Evolutionary conservation across 2,329 filamentous ascomycete genomes (phyloP), one percentile per base, ranked within the genome.

Genomic region (Hymenoscyphus scutula): DNA sequence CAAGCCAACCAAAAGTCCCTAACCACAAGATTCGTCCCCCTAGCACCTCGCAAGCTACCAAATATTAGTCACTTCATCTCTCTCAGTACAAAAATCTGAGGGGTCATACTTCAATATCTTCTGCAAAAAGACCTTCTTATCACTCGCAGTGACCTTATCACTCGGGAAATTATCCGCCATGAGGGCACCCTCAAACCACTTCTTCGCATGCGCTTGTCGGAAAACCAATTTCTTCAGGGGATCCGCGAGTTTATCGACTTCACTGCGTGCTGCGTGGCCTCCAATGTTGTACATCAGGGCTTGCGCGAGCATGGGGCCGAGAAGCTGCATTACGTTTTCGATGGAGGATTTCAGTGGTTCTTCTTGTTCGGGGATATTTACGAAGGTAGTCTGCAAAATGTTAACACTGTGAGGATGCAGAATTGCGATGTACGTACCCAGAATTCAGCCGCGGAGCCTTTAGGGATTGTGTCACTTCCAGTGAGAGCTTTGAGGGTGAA

Each of bases 1-100:
- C 87, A 88, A 1, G 82, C 80, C n/a, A 90, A 76, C 86, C 88
- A 92, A 71, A 92, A 92, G 32, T 90, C 87, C 63, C 84, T 82
- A 2, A 91, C 84, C 0, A 90, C 80, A 60, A 86, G 82, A 66
- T 88, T 90, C 2, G 89, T 91, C 57, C 81, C 77, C 65, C 83
- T 81, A 1, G 83, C 79, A 7, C 89, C 89, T 45, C 89, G 80
- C 37, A 91, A 77, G 71, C 85, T 88, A 62, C 1, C 23, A 48
- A 13, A 23, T 4, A 53, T 19, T 25, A 27, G 37, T 66, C 59
- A 61, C 34, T 59, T 15, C 23, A n/a, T 7, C 15, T 17, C 32
- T 13, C n/a, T 13, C 4, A n/a, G 17, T 5, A 17, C n/a, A n/a
- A n/a, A n/a, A 29, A 23, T 6, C 2, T 23, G 29, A 17, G 56